phyloP scores from a whole-genome alignment of 352 stramenopile genomes.

The Phytopythium delawarense region DNA sequence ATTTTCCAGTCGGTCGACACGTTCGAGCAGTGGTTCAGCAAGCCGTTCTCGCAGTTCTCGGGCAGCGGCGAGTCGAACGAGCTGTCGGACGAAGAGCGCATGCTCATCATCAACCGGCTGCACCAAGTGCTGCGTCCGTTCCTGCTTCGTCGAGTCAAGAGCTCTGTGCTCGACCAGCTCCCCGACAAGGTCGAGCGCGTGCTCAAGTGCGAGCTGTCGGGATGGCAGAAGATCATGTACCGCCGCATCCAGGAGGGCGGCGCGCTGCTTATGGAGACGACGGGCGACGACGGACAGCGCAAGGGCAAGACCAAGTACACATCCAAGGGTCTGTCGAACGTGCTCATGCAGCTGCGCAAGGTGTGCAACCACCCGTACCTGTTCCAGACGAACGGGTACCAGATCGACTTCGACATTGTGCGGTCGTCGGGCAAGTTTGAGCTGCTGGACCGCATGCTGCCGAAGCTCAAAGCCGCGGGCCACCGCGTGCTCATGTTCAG shows the following conservation, averaged over 20 bases:
- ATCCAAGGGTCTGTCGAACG: slow-evolving; percentile 81
- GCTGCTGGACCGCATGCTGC: slow-evolving; percentile 96
- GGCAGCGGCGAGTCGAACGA: slow-evolving; percentile 77
- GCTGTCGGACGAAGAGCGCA: slow-evolving; percentile 84
- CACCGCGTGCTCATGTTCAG: slow-evolving; percentile 90
- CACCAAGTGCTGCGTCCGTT: slow-evolving; percentile 86
- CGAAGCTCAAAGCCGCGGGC: slow-evolving; percentile 91
- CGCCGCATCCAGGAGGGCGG: slow-evolving; percentile 86
- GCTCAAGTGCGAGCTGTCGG: slow-evolving; percentile 82
- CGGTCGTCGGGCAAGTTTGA: slow-evolving; percentile 92
- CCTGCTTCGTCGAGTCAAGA: slow-evolving; percentile 82
- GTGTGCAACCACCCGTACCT: slow-evolving; percentile 89
- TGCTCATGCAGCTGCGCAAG: slow-evolving; percentile 88
- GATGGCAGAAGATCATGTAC: slow-evolving; percentile 89
- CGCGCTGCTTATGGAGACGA: slow-evolving; percentile 75
- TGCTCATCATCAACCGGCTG: slow-evolving; percentile 86
- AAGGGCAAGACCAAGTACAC: slow-evolving; percentile 84
- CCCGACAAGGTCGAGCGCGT: slow-evolving; percentile 87
- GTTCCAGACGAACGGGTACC: slow-evolving; percentile 82
- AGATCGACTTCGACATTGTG: slow-evolving; percentile 85
- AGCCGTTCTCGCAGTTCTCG: slow-evolving; percentile 80
- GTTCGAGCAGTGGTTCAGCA: slow-evolving; percentile 91
- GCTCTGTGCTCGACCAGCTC: slow-evolving; percentile 80
- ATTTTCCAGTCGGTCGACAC: slow-evolving; percentile 90
- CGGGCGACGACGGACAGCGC: slow-evolving; percentile 47